Percentiles rank a stretch among this genome's conserved stretches.
Conservation (phyloP, 208 protist species). For the Strigomonas culicis region DNA sequence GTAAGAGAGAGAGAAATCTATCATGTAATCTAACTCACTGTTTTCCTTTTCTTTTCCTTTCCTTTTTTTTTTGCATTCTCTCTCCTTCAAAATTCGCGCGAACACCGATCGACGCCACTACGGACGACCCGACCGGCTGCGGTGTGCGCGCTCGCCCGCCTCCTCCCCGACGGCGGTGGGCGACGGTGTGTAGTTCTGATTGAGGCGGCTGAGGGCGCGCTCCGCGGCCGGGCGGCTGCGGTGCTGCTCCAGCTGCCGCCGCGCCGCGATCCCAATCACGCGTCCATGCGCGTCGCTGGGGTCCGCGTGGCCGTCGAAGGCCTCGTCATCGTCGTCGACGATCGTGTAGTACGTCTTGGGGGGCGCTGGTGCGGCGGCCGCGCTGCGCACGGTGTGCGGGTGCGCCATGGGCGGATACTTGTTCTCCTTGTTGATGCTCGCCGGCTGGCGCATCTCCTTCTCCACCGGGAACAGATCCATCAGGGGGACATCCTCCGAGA, state of each 20-base stretch:
- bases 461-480: too few species aligned
- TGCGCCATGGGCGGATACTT: neutral
- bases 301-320: neutral
- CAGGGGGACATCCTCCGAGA: too few species aligned
- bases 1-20: slow-evolving; percentile 5
- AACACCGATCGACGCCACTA: too few species aligned
- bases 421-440: neutral
- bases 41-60: neutral
- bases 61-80: too few species aligned
- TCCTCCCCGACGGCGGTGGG: too few species aligned
- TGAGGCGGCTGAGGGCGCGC: neutral
- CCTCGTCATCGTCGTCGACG: neutral
- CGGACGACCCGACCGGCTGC: too few species aligned
- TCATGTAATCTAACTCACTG: neutral
- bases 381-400: neutral
- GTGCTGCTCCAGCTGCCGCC: neutral
- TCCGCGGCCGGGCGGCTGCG: neutral
- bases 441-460: neutral
- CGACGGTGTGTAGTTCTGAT: too few species aligned
- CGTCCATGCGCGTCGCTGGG: neutral
- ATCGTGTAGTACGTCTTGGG: neutral
- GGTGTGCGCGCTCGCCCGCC: too few species aligned
- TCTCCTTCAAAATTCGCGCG: too few species aligned
- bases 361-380: neutral
- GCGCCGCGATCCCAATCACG: neutral